These are phyloP conservation scores for Fusarium piperis DNA, from an alignment of 2,329 filamentous ascomycete species.

Conservation along the genomic window DNA sequence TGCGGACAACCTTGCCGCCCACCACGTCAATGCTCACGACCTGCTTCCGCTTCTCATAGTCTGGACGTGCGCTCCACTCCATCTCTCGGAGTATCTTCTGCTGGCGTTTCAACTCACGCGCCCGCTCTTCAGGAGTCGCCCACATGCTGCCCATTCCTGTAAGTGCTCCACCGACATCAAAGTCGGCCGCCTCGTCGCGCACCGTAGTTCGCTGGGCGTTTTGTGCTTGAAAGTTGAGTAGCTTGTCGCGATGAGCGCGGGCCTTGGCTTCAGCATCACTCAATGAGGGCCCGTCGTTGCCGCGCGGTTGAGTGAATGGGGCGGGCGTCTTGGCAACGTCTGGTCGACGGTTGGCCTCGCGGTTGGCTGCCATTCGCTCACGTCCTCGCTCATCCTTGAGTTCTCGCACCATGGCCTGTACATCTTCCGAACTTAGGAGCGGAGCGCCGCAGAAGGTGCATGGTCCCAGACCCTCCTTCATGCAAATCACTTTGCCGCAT, in stretches of 20 bases:
- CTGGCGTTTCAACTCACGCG: conserved; percentile 84
- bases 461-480: conserved; percentile 91
- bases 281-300: conserved; percentile 48
- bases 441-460: conserved; percentile 89
- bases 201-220: conserved; percentile 87
- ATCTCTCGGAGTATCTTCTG: conserved; percentile 85
- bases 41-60: conserved; percentile 88
- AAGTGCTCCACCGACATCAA: conserved; percentile 61
- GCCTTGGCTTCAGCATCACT: conserved; percentile 74
- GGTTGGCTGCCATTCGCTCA: conserved; percentile 86
- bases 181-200: conserved; percentile 81
- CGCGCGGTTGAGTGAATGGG: conserved; percentile 65
- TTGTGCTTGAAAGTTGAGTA: conserved; percentile 84
- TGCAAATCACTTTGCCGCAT: conserved; percentile 95
- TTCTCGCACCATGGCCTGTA: conserved; percentile 86
- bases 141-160: conserved; percentile 69
- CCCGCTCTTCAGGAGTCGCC: conserved; percentile 85
- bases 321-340: conserved; percentile 70
- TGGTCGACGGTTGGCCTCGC: conserved; percentile 71
- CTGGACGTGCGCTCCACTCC: conserved; percentile 85
- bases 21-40: conserved; percentile 87
- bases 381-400: conserved; percentile 86
- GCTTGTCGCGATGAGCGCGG: conserved; percentile 80
- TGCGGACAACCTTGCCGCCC: conserved; percentile 78
- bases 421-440: conserved; percentile 75